Base-by-base conservation (phyloP, 202 grass and related monocot species). In the Schoenoplectus tabernaemontani region DNA sequence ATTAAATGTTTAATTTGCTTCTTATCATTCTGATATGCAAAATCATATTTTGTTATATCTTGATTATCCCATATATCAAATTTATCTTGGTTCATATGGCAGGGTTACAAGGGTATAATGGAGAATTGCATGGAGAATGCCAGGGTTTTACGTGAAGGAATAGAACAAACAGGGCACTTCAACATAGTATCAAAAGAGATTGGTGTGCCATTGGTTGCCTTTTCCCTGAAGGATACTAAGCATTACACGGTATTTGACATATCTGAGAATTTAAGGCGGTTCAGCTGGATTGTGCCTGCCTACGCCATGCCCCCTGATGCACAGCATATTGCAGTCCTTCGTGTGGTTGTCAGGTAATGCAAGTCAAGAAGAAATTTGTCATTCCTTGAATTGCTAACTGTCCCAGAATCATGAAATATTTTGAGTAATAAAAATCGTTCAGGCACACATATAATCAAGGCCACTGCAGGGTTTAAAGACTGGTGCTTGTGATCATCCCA, bases 31-130 rank as follows among this genome's bases (percentile, higher is more conserved):
- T 46, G 12, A 32, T 51, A 51, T 51, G 44, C 24, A 47, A 46
- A 12, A 48, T 28, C 4, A 30, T 48, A 8, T 16, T 71, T 71
- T 51, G 58, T 57, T 34, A 82, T 20, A 48, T 46, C 42, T 68
- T 38, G n/a, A 42, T 43, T 20, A 46, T 58, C 65, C 0, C 23
- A 32, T 50, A 59, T 30, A 20, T 76, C 65, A 32, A 56, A 62
- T 3, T 76, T 44, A 43, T 61, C 48, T 71, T 82, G 26, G 24
- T 51, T 44, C 12, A 1, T 63, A 30, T 44, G 9, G 10, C 57
- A 97, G 94, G 94, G 94, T 57, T 97, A 93, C 74, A 97, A 87
- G 82, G 30, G 82, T 48, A 92, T 97, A 59, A 93, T 97, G 91
- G 76, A 83, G 71, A 97, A 92, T 50, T 97, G 94, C 84, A 82